Conservation (phyloP, 2,329 filamentous ascomycete genomes). For the Stylonectria norvegica region DNA sequence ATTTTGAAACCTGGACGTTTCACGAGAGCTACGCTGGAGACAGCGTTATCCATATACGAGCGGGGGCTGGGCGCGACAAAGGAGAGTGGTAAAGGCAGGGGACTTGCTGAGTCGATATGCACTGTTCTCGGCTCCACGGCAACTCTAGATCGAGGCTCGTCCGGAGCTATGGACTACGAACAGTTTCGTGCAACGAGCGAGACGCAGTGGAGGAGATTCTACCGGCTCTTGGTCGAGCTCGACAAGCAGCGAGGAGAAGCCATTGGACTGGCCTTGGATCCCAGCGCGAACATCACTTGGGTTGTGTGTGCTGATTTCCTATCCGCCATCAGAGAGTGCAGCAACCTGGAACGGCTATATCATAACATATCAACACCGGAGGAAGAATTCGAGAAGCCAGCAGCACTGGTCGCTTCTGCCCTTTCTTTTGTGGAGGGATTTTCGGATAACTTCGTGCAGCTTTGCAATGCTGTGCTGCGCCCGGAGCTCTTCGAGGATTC, state of each 20-base stretch:
- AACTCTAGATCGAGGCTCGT: constrained; percentile 57
- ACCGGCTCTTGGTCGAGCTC: constrained; percentile 77
- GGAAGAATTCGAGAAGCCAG: constrained; percentile 50
- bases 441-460: constrained; percentile 64
- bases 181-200: constrained; percentile 72
- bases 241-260: constrained; percentile 84
- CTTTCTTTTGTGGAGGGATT: constrained; percentile 68
- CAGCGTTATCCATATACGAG: constrained; percentile 78
- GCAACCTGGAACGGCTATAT: constrained; percentile 68
- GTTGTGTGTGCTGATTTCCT: constrained; percentile 79
- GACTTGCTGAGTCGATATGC: constrained; percentile 73
- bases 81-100: constrained; percentile 45
- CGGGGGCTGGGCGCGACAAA: constrained; percentile 47
- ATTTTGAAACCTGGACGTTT: constrained; percentile 83
- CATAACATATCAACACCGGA: constrained; percentile 61
- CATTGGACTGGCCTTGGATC: constrained; percentile 72
- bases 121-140: constrained; percentile 68
- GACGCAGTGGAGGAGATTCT: constrained; percentile 86
- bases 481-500: constrained; percentile 73
- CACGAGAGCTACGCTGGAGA: constrained; percentile 74
- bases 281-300: constrained; percentile 71
- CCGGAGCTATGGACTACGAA: constrained; percentile 69
- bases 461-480: constrained; percentile 64
- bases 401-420: constrained; percentile 66
- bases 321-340: constrained; percentile 76